phyloP scores from a whole-genome alignment of 2,329 filamentous ascomycete species.

The Colletotrichum echinochloae region DNA sequence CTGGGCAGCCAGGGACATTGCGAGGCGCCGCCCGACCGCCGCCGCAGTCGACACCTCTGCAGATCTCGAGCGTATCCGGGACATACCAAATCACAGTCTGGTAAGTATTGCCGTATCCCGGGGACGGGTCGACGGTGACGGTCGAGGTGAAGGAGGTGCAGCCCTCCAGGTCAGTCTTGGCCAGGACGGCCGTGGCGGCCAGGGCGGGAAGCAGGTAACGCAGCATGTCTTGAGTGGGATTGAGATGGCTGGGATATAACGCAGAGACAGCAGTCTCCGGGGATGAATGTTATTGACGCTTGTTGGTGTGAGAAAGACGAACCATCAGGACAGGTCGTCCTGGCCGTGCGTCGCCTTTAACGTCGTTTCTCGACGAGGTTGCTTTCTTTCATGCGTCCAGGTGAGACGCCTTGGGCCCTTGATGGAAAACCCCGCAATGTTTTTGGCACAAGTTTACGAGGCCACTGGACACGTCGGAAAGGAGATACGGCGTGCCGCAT shows the following conservation, averaged over 20 bases:
- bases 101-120: conserved; percentile 47
- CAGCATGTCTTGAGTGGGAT: background rate
- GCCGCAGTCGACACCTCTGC: conserved; percentile 73
- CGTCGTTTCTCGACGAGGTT: background rate
- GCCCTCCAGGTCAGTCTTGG: conserved; percentile 59
- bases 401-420: background rate
- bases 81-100: conserved; percentile 69
- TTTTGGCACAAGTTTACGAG: background rate
- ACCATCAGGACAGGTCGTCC: background rate
- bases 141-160: conserved; percentile 53
- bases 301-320: background rate
- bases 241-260: background rate
- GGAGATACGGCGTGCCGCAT: conserved; percentile 13
- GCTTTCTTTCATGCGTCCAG: no score
- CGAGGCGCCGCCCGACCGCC: conserved; percentile 73
- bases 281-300: background rate
- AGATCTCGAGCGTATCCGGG: conserved; percentile 73
- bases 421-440: background rate
- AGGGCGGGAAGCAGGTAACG: conserved; percentile 43
- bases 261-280: no score
- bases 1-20: conserved; percentile 70
- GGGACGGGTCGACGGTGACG: conserved; percentile 43
- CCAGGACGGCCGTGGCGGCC: conserved; percentile 49
- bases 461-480: background rate
- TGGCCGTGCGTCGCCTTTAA: background rate